A percentile compares a stretch with the other conserved stretches of the same genome.
phyloP scores from a whole-genome alignment of 768 basidiomycete species.

The Tricholomella constricta region DNA sequence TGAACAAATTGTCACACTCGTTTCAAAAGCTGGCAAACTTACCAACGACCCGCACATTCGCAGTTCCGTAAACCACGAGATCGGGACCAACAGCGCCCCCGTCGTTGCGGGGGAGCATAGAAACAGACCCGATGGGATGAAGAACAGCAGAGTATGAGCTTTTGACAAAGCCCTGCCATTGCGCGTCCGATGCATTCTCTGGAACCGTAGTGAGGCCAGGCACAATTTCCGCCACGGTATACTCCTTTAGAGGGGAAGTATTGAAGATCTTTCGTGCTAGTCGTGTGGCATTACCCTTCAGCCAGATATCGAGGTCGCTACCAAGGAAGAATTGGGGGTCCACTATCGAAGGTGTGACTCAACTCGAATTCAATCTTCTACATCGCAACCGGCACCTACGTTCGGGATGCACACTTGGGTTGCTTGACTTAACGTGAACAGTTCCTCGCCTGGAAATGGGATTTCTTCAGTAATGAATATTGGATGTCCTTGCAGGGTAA shows the following conservation, averaged over 20 bases:
- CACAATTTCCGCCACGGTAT: background rate
- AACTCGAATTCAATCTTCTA: background rate
- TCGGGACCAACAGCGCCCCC: slow-evolving; percentile 18
- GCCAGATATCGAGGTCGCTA: slow-evolving; percentile 2
- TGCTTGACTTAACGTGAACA: slow-evolving; percentile 8
- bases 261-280: slow-evolving; percentile 10
- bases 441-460: slow-evolving; percentile 3
- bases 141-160: slow-evolving; percentile 1
- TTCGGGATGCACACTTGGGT: slow-evolving; percentile 14
- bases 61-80: slow-evolving; percentile 14
- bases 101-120: slow-evolving; percentile 14
- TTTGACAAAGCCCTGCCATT: slow-evolving; percentile 7
- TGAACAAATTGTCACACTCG: background rate
- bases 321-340: slow-evolving; percentile 10
- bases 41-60: slow-evolving; percentile 18
- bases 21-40: background rate
- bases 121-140: slow-evolving; percentile 15
- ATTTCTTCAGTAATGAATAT: background rate
- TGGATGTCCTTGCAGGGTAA: background rate
- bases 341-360: background rate
- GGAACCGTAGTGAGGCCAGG: slow-evolving; percentile 9
- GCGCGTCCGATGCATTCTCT: slow-evolving; percentile 5
- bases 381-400: background rate
- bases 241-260: slow-evolving; percentile 5
- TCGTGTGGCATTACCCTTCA: slow-evolving; percentile 15